Base-by-base conservation (phyloP, 768 basidiomycete species). In the Amyloporia xantha region DNA sequence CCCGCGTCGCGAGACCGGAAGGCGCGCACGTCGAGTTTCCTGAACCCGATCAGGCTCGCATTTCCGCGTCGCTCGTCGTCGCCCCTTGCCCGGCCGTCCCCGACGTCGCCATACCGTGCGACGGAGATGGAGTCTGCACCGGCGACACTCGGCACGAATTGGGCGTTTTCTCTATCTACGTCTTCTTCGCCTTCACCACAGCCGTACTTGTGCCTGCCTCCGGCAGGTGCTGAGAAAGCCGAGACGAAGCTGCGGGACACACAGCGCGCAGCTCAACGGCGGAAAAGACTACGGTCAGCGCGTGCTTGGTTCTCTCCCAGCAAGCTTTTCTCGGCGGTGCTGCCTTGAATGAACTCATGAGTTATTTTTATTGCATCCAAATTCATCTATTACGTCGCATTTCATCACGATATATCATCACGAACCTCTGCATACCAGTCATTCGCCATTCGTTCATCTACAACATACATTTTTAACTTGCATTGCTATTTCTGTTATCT, bases 231-330 rank as follows among this genome's bases (percentile, higher is more conserved):
- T 15, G 17, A 20, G 12, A 27, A 33, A 33, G 37, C 19, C 11
- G 48, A 30, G 43, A 45, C 43, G 52, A 48, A 50, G 49, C 41
- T 54, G 49, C 52, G 51, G 26, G 48, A 54, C 44, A 52, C 55
- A 42, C 56, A 61, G 54, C 49, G 55, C 50, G 64, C 58, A 42
- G 56, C 54, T 43, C 60, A 60, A 48, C 56, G 63, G 44, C 63
- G 65, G 44, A 54, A 58, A 51, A 56, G 61, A 38, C 55, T 67
- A 41, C 59, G 64, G 48, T 60, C 62, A n/a, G 61, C 64, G 57
- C 59, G 62, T 39, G 64, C 64, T 58, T 68, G 66, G 66, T 62
- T 68, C 54, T 64, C 64, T 42, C 62, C 64, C 12, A 56, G 57
- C 10, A 63, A 54, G 53, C 51, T 66, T 42, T 64, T 68, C 52